phyloP scores from a whole-genome alignment of 176 grass and related monocot genomes.

The Aegilops umbellulata region DNA sequence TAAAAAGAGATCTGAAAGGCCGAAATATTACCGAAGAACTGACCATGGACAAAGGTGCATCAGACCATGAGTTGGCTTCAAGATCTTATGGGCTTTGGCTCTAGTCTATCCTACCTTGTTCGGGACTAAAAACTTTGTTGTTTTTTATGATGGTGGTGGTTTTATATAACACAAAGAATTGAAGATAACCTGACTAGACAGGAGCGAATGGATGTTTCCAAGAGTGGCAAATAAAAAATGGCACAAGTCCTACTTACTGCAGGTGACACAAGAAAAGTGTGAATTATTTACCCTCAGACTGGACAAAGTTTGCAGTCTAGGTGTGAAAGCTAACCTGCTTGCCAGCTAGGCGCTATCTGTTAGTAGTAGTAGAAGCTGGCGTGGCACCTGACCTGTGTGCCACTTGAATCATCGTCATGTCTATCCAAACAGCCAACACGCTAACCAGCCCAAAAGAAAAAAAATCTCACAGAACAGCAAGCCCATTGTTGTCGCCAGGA shows the following conservation, averaged over 20 bases:
- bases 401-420: conserved; percentile 29
- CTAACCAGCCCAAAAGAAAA: background rate
- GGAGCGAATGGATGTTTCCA: background rate
- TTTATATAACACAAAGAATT: too few species aligned
- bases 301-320: background rate
- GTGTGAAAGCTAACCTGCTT: background rate
- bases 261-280: background rate
- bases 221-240: background rate
- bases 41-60: too few species aligned
- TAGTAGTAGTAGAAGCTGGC: background rate
- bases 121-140: too few species aligned
- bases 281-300: background rate
- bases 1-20: too few species aligned
- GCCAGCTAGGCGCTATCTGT: background rate
- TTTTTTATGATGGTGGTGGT: too few species aligned
- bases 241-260: background rate
- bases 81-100: too few species aligned
- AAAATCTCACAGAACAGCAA: background rate
- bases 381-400: conserved; percentile 7
- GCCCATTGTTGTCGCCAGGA: conserved; percentile 43
- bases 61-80: too few species aligned
- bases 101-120: too few species aligned
- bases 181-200: background rate
- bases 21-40: too few species aligned
- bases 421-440: background rate